Evolutionary conservation across 345 rosid species (phyloP).

Genomic region (Hypericum perforatum): DNA sequence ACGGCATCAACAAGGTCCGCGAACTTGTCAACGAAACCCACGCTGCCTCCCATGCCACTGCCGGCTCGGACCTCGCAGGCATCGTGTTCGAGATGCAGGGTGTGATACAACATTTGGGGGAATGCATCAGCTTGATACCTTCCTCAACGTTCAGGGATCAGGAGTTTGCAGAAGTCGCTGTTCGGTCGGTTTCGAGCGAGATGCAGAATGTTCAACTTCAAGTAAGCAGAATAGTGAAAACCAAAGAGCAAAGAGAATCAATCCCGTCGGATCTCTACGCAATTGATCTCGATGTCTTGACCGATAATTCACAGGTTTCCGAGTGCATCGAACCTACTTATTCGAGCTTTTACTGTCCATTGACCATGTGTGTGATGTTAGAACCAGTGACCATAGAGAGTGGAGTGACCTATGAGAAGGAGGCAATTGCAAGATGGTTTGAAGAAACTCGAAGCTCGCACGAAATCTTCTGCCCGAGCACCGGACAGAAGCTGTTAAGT

Average conservation of each 20-base stretch:
- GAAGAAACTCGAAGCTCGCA: constrained; percentile 26
- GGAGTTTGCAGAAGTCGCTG: constrained; percentile 44
- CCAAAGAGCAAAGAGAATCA: constrained; percentile 11
- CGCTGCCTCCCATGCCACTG: constrained; percentile 12
- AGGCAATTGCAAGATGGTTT: constrained; percentile 60
- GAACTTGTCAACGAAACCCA: constrained; percentile 30
- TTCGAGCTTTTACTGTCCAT: constrained; percentile 68
- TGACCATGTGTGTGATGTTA: constrained; percentile 71
- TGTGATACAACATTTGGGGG: constrained; percentile 43
- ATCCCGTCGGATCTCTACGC: constrained; percentile 64
- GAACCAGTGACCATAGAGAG: constrained; percentile 79
- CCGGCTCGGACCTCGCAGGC: constrained; percentile 34
- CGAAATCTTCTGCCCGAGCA: constrained; percentile 49
- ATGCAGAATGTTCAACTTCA: constrained; percentile 42
- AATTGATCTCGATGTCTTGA: constrained; percentile 28
- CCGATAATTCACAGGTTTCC: constrained; percentile 29
- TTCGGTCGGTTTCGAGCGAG: constrained; percentile 54
- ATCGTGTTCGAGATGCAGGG: constrained; percentile 33
- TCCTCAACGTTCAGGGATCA: constrained; percentile 37
- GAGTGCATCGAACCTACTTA: constrained; percentile 64
- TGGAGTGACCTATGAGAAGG: constrained; percentile 69
- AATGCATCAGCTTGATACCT: constrained; percentile 57
- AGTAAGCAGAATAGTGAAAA: constrained; percentile 12
- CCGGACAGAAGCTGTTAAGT: constrained; percentile 39
- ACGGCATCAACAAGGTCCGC: constrained; percentile 33